A percentile compares a stretch with the other conserved stretches of the same genome.
Evolutionary conservation across 2,329 filamentous ascomycete species (phyloP).

Genomic region (Aspergillus sp.): DNA sequence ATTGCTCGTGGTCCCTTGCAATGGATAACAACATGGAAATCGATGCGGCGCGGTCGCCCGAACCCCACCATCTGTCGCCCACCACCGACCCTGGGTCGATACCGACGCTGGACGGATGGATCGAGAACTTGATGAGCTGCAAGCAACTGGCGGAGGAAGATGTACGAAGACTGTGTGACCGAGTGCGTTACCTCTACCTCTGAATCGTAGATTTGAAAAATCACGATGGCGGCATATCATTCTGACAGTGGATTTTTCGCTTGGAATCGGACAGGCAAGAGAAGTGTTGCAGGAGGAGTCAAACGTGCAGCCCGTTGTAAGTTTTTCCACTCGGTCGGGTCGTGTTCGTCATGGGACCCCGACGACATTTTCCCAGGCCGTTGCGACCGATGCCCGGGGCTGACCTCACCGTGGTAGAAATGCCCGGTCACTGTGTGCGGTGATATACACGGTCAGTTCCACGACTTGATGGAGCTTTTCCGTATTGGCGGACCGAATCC

Average conservation of each 20-base stretch:
- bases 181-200: conserved; percentile 61
- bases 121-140: conserved; percentile 96
- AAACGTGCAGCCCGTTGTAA: conserved; percentile 97
- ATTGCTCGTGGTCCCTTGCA: conserved; percentile 13
- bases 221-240: neutral
- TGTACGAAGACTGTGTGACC: conserved; percentile 95
- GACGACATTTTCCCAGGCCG: neutral
- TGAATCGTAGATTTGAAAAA: neutral
- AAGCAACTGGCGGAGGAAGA: conserved; percentile 95
- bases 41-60: conserved; percentile 85
- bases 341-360: neutral
- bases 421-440: conserved; percentile 98
- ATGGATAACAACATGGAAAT: conserved; percentile 99
- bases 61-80: conserved; percentile 72
- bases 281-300: conserved; percentile 97
- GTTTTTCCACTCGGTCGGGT: conserved; percentile 30
- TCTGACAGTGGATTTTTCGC: conserved; percentile 1
- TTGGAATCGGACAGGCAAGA: conserved; percentile 63
- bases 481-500: conserved; percentile 97
- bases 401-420: conserved; percentile 61
- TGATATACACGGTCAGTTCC: conserved; percentile 98
- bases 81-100: conserved; percentile 83
- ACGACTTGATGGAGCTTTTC: conserved; percentile 99
- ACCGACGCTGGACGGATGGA: conserved; percentile 94
- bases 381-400: conserved; percentile 13